Base-by-base conservation (phyloP, 768 basidiomycete genomes). In the Leccinum variicolor region DNA sequence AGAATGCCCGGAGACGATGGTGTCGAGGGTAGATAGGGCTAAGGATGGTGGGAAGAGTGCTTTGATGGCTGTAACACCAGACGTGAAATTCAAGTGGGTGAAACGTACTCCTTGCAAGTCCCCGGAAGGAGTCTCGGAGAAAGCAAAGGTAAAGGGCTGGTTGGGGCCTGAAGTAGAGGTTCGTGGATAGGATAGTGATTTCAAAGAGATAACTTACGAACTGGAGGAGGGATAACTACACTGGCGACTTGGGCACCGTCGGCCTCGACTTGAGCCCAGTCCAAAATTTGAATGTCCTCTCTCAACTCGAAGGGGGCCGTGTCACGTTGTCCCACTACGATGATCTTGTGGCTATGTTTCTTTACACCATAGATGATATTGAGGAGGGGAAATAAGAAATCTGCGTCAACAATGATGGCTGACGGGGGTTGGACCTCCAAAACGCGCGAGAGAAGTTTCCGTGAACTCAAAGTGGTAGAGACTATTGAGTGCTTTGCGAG, bases 1-100 rank as follows among this genome's bases (percentile, higher is more conserved):
- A 2, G 87, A 77, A 66, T 91, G 83, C 3, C 83, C 82, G 25
- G 91, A 94, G 11, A 88, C 79, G 33, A 98, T 75, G 7, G 87
- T 90, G 70, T 97, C 94, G 52, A 88, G 71, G 6, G 85, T 74
- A 5, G 88, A 83, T 43, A 93, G 64, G 13, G 83, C 76, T 64
- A 84, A 84, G 23, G 89, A 82, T 10, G 84, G 75, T 3, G 94
- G 93, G 63, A 96, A 83, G 21, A 94, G 69, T 5, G 85, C 82
- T 34, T 89, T 85, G 23, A 84, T 76, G 3, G 89, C 89, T 0
- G 92, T 84, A n/a, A 94, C 87, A 33, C 92, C 94, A 4, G 94
- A 91, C 3, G 92, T 95, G 57, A 96, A 68, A 62, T 93, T 94
- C 69, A 89, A 81, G 69, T 94, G 91, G 0, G 91, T 91, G 31